Conservation (phyloP, 2,329 filamentous ascomycete species). For the Arthrobotrys sphaeroides region DNA sequence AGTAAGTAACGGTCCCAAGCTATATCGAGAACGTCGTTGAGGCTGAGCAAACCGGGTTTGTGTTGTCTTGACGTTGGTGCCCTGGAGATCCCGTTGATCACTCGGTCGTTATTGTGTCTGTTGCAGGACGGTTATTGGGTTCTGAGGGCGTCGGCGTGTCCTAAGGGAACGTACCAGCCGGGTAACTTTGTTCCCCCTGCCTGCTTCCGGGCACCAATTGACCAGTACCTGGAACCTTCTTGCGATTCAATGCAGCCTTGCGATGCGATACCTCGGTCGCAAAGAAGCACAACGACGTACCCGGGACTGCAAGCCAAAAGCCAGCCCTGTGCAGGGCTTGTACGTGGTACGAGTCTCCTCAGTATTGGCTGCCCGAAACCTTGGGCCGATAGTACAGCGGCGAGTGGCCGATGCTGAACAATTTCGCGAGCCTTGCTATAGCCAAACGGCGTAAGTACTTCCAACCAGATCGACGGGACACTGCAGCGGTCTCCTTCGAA, state of each 20-base stretch:
- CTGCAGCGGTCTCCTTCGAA: neutral
- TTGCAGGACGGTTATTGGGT: no score
- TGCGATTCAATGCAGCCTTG: neutral
- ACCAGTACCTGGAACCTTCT: neutral
- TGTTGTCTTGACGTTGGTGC: neutral
- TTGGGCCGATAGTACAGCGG: no score
- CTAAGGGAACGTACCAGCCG: neutral
- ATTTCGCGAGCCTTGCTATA: neutral
- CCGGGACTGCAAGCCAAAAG: no score
- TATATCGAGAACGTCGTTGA: neutral
- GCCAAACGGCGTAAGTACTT: neutral
- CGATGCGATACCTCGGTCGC: no score
- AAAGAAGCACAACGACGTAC: no score
- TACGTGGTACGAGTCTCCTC: no score
- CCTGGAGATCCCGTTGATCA: no score
- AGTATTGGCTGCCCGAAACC: no score
- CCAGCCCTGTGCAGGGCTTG: no score
- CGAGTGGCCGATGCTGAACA: no score
- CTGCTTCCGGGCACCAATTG: neutral
- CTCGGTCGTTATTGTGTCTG: no score
- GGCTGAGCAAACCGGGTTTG: neutral
- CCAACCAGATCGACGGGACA: neutral
- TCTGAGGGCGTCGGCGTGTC: neutral
- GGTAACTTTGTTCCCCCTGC: neutral
- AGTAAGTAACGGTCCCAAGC: no score